Percentiles rank a stretch among this genome's conserved stretches.
phyloP scores from a whole-genome alignment of 176 grass and related monocot genomes.

The Oryza brachyantha region DNA sequence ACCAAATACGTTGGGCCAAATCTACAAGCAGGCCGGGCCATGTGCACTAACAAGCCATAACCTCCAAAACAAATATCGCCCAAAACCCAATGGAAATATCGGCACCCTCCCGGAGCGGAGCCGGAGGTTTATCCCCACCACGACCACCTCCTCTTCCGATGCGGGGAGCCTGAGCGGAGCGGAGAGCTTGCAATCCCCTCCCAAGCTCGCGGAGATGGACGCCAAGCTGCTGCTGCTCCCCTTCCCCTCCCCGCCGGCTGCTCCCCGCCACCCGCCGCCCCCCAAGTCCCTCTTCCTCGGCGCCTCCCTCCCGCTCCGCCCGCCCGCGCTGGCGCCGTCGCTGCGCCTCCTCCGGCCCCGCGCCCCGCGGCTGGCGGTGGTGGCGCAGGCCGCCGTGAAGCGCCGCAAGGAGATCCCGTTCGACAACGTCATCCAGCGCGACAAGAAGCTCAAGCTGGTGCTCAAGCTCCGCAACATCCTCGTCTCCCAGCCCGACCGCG shows the following conservation, averaged over 20 bases:
- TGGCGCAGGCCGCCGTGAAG: conserved; percentile 71
- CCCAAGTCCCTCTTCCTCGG: conserved; percentile 51
- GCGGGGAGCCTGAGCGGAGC: conserved; percentile 36
- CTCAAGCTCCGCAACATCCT: conserved; percentile 93
- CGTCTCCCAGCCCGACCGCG: conserved; percentile 62
- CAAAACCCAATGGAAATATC: conserved; percentile 36
- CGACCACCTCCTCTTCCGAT: background rate
- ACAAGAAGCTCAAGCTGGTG: conserved; percentile 96
- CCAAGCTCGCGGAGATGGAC: conserved; percentile 49
- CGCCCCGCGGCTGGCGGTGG: conserved; percentile 25
- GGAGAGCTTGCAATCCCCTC: background rate
- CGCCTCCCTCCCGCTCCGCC: conserved; percentile 19
- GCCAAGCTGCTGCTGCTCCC: conserved; percentile 55
- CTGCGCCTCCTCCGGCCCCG: conserved; percentile 22
- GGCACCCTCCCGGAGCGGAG: background rate
- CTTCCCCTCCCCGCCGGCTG: conserved; percentile 31
- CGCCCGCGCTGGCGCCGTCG: background rate
- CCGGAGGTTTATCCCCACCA: conserved; percentile 42
- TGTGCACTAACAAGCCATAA: background rate
- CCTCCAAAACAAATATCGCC: background rate
- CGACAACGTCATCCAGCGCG: conserved; percentile 86
- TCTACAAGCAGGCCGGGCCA: background rate
- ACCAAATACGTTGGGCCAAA: background rate
- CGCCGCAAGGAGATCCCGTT: conserved; percentile 83
- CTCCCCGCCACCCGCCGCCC: background rate